Conservation (phyloP, 768 basidiomycete genomes). For the Leccinum imitatum region DNA sequence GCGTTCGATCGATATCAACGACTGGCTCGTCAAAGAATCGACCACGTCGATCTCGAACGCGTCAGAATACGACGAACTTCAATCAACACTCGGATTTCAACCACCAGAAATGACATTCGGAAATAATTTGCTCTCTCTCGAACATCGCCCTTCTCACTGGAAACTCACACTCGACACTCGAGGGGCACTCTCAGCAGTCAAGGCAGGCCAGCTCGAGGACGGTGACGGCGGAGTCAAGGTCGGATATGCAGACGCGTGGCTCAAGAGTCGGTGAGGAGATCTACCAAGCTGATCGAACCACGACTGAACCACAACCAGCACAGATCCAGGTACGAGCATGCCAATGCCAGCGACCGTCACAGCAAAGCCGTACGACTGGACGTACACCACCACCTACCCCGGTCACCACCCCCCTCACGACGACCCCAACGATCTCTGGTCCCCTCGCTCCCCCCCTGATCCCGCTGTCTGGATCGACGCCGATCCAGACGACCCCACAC, state of each 20-base stretch:
- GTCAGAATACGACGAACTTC: constrained; percentile 66
- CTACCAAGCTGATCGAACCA: not conserved
- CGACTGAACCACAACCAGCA: constrained; percentile 41
- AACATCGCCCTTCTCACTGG: constrained; percentile 65
- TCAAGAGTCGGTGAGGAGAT: constrained; percentile 68
- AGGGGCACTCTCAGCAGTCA: constrained; percentile 70
- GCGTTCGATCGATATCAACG: constrained; percentile 59
- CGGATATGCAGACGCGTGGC: constrained; percentile 92
- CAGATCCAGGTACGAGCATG: constrained; percentile 58
- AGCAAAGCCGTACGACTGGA: constrained; percentile 97
- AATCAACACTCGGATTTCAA: constrained; percentile 66
- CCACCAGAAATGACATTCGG: constrained; percentile 98
- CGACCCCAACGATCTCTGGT: not conserved
- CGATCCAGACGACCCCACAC: constrained; percentile 53
- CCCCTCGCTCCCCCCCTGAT: not conserved
- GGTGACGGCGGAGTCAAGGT: constrained; percentile 95
- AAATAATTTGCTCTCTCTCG: constrained; percentile 68
- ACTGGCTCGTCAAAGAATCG: constrained; percentile 68
- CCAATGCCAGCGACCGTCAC: constrained; percentile 70
- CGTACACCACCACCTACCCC: constrained; percentile 86
- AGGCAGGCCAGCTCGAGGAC: constrained; percentile 66
- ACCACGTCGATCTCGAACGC: constrained; percentile 83
- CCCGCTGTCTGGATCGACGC: constrained; percentile 49
- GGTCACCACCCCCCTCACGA: constrained; percentile 47
- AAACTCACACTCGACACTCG: constrained; percentile 63